These are phyloP conservation scores for Aspergillus latus DNA, from an alignment of 2,329 filamentous ascomycete species.

Conservation along the genomic window DNA sequence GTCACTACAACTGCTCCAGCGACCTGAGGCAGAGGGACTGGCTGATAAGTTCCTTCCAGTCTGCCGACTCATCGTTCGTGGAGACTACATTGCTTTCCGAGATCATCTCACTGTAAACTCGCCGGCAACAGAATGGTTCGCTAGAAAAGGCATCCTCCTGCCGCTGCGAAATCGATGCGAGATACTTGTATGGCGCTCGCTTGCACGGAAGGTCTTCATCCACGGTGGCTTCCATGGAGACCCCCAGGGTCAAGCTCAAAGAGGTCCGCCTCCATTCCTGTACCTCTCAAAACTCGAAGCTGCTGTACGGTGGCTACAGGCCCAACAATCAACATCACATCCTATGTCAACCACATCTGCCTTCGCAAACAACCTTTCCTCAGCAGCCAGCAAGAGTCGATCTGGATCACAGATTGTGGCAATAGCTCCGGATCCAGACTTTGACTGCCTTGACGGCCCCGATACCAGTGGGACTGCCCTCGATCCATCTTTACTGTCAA, in stretches of 20 bases:
- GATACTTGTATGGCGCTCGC: constrained; percentile 77
- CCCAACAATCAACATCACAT: constrained; percentile 23
- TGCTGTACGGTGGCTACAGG: constrained; percentile 64
- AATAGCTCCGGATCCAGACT: constrained; percentile 36
- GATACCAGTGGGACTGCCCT: constrained; percentile 10
- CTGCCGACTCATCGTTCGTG: constrained; percentile 68
- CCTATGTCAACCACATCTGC: constrained; percentile 5
- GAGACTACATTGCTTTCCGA: constrained; percentile 74
- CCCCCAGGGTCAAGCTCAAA: constrained; percentile 37
- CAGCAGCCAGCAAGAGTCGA: background rate
- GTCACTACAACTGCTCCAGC: constrained; percentile 62
- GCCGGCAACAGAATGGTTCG: constrained; percentile 68
- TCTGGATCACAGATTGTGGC: constrained; percentile 33
- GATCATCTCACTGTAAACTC: constrained; percentile 59
- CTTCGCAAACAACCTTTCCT: background rate
- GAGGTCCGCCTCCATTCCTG: constrained; percentile 67
- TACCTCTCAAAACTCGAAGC: constrained; percentile 68
- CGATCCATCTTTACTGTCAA: constrained; percentile 21
- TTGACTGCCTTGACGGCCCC: constrained; percentile 23
- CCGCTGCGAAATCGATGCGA: constrained; percentile 75
- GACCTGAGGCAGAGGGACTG: constrained; percentile 68
- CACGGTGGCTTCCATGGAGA: constrained; percentile 71
- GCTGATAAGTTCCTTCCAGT: constrained; percentile 69
- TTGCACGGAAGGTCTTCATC: constrained; percentile 75
- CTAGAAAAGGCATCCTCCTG: constrained; percentile 71